Evolutionary conservation across 371 early-diverging fungal genomes (phyloP), one percentile per base, ranked within the genome.

Genomic region (Synchytrium microbalum): DNA sequence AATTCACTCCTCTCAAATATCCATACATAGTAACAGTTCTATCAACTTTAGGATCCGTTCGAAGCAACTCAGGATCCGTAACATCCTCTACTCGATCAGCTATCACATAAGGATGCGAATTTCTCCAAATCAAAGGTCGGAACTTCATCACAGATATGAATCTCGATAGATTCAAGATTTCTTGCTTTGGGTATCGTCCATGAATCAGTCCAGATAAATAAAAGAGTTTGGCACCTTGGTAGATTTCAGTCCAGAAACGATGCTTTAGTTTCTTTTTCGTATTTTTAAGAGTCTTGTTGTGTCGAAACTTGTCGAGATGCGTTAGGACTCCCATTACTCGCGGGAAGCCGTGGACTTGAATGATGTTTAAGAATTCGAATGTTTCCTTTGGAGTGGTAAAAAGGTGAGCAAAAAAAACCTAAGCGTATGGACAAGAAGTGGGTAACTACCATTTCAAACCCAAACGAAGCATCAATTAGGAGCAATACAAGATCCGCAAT

Each of bases 231-330:
- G 97, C 97, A 30, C 98, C 98, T 67, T 93, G 90, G 71, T 96
- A 95, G 61, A 96, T 95, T 74, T 98, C 98, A 13, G 96, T 95
- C 98, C 97, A 96, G 82, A 96, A 96, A 69, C 98, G 89, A 60
- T 94, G 93, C 85, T 98, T 98, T 59, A 98, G 77, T 61, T 83
- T 73, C 80, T 95, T 95, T 73, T 96, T 96, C n/a, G 88, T 91
- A 19, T 84, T 85, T 61, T 88, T 86, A 61, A 94, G 80, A 25
- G 85, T 74, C 76, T 96, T 96, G 78, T 86, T 89, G 76, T 92
- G 92, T 64, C 87, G 86, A 79, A 95, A 94, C 58, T 86, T 86
- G 67, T 98, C 98, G 62, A 98, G 72, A 69, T 93, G 93, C 16
- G 98, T 96, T 61, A 98, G 74, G 13, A 96, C 92, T 32, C 97